These are phyloP conservation scores for Sextonia rubra DNA, from an alignment of 164 flowering plant genomes.

Conservation along the genomic window DNA sequence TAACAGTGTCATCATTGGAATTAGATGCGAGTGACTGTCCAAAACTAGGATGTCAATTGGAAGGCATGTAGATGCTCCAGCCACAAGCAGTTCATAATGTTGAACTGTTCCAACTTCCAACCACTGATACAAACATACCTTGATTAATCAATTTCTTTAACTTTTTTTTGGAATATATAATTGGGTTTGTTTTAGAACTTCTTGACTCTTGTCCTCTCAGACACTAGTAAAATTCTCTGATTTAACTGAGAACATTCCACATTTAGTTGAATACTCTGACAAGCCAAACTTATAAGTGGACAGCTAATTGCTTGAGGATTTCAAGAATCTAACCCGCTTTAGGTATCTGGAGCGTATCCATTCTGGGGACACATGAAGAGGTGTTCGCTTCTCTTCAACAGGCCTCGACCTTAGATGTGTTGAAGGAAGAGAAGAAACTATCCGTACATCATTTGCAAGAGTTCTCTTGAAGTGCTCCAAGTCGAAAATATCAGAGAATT, in stretches of 20 bases:
- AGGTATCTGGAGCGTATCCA: conserved; percentile 87
- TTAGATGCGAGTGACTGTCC: background rate
- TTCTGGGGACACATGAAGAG: conserved; percentile 72
- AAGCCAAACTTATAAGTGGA: too few relatives aligned
- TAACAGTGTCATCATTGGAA: background rate
- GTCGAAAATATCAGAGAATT: conserved; percentile 92
- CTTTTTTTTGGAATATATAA: background rate
- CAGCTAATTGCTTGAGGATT: background rate
- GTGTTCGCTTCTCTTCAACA: conserved; percentile 79
- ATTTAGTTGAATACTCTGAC: background rate
- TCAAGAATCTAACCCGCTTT: conserved; percentile 48
- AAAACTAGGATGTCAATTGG: background rate
- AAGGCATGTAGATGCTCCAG: background rate
- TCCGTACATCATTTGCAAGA: conserved; percentile 63
- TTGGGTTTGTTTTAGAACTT: background rate
- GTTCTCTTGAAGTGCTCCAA: conserved; percentile 82
- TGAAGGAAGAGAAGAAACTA: conserved; percentile 89
- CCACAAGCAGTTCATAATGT: background rate
- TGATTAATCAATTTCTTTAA: background rate
- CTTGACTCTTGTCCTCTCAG: background rate
- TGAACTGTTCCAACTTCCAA: background rate
- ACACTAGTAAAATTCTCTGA: background rate
- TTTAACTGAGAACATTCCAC: too few relatives aligned
- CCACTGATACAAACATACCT: background rate
- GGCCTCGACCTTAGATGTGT: conserved; percentile 92